Conservation (phyloP, 2,329 filamentous ascomycete species). For the Fusarium udum region DNA sequence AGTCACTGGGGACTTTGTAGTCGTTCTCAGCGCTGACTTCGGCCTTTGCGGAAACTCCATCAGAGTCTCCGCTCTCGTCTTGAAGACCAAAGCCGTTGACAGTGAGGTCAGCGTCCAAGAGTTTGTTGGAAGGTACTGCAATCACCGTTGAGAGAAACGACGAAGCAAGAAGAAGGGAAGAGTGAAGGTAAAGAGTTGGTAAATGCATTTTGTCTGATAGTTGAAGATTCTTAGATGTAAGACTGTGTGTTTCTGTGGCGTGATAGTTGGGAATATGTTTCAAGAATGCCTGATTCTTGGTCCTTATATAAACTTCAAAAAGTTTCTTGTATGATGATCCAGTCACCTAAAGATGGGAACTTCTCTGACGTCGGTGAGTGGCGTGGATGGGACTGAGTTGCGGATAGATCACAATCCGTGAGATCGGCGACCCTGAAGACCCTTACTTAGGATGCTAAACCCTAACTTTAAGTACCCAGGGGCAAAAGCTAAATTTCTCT, state of each 20-base stretch:
- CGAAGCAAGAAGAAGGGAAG: slow-evolving; percentile 13
- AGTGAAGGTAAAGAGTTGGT: slow-evolving; percentile 3
- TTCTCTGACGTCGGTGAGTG: slow-evolving; percentile 6
- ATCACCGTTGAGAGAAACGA: not conserved
- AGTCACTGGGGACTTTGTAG: not conserved
- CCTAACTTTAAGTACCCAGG: slow-evolving; percentile 19
- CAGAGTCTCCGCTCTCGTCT: not conserved
- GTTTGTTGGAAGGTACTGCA: slow-evolving; percentile 3
- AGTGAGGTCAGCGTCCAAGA: not conserved
- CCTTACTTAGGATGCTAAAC: not conserved
- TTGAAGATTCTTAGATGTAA: not conserved
- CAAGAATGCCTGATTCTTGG: not conserved
- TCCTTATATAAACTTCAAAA: not conserved
- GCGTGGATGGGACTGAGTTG: not conserved
- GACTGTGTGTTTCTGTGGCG: not conserved
- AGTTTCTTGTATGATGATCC: not conserved
- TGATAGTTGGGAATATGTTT: not conserved
- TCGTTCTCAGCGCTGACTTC: not conserved
- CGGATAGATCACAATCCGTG: slow-evolving; percentile 17
- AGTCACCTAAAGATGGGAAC: not conserved
- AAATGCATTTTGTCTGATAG: slow-evolving; percentile 21
- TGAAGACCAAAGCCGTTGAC: not conserved
- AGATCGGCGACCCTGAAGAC: slow-evolving; percentile 17
- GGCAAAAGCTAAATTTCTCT: not conserved
- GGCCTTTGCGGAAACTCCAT: not conserved